phyloP scores from a whole-genome alignment of 2,329 filamentous ascomycete genomes.

The Microsporum canis region DNA sequence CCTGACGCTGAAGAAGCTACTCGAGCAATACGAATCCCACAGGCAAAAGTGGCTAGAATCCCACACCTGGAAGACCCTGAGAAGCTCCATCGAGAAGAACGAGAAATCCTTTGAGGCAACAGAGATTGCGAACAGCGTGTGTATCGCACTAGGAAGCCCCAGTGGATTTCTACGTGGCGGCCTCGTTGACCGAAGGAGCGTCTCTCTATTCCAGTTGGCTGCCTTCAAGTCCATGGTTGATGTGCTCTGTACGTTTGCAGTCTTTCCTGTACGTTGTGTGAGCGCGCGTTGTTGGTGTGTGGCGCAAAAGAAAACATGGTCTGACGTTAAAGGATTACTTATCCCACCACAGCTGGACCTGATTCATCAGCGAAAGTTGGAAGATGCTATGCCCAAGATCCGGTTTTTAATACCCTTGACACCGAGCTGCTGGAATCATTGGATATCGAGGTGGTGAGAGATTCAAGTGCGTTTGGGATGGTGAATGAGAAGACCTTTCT shows the following conservation, averaged over 20 bases:
- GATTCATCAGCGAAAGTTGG: constrained; percentile 26
- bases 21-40: constrained; percentile 22
- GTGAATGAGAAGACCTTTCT: constrained; percentile 43
- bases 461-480: constrained; percentile 43
- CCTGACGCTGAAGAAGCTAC: constrained; percentile 24
- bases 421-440: constrained; percentile 26
- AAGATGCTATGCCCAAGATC: constrained; percentile 41
- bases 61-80: constrained; percentile 19
- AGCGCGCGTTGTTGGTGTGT: not conserved
- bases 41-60: constrained; percentile 23
- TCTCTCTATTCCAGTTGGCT: constrained; percentile 33
- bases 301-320: not conserved
- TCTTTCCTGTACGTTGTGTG: constrained; percentile 6
- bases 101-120: not conserved
- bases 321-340: not conserved
- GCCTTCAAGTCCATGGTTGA: constrained; percentile 25
- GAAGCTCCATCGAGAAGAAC: constrained; percentile 6
- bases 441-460: constrained; percentile 29
- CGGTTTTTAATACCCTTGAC: constrained; percentile 42
- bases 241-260: constrained; percentile 15
- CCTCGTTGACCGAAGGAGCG: constrained; percentile 31
- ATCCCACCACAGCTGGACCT: not conserved
- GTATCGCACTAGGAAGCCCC: constrained; percentile 32
- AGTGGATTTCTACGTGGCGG: constrained; percentile 33
- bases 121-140: constrained; percentile 24